phyloP scores from a whole-genome alignment of 2,329 filamentous ascomycete genomes.

The Fonsecaea multimorphosa region DNA sequence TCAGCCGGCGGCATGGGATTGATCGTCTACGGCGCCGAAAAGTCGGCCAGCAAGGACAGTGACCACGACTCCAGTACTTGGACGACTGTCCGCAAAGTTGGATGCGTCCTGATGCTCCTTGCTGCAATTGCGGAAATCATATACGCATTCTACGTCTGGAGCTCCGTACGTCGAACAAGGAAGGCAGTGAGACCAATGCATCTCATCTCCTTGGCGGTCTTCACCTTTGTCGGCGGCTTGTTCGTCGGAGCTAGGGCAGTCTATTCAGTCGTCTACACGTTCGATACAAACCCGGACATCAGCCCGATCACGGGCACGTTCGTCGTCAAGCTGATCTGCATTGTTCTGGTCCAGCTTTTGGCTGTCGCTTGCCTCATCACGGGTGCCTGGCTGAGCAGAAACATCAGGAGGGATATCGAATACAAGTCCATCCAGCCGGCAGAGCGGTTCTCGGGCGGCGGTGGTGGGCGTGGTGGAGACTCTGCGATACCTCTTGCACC shows the following conservation, averaged over 20 bases:
- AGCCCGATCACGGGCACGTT: background rate
- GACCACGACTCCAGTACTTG: background rate
- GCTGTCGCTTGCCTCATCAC: background rate
- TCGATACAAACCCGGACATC: background rate
- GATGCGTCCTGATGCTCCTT: background rate
- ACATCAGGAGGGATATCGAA: background rate
- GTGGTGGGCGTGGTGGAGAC: background rate
- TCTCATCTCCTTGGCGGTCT: background rate
- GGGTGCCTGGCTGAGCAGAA: background rate
- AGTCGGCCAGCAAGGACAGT: background rate
- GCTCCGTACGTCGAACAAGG: background rate
- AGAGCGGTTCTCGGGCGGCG: background rate
- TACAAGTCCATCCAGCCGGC: background rate
- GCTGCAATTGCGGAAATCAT: background rate
- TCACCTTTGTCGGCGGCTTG: background rate
- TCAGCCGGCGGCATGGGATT: background rate
- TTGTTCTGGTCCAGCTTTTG: background rate
- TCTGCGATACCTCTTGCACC: background rate
- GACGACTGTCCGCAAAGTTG: background rate
- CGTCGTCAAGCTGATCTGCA: background rate
- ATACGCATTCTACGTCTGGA: background rate
- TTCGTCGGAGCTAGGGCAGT: background rate
- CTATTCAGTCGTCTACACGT: background rate
- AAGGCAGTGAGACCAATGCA: background rate
- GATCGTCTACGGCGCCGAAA: background rate